Percentiles rank a stretch among this genome's conserved stretches.
Conservation (phyloP, 169 alveolate species). For the Plasmodium yoelii region DNA sequence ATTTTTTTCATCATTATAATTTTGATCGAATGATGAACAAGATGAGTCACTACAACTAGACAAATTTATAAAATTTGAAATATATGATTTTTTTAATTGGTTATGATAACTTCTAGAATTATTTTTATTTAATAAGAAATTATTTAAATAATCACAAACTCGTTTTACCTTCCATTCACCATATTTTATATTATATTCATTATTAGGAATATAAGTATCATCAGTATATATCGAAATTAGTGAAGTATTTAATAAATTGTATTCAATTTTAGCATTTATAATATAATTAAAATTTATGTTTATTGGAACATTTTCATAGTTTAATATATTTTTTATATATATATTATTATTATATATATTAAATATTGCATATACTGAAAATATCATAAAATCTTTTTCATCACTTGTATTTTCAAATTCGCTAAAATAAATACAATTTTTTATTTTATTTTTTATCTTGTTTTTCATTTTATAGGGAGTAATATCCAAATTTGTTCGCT, state of each 20-base stretch:
- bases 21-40: not conserved
- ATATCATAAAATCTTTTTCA: slow-evolving; percentile 12
- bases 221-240: slow-evolving; percentile 74
- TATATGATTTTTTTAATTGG: not conserved
- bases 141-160: not conserved
- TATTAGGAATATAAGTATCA: slow-evolving; percentile 50
- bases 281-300: slow-evolving; percentile 32
- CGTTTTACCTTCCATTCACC: slow-evolving; percentile 73
- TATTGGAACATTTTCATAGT: slow-evolving; percentile 58
- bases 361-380: slow-evolving; percentile 63
- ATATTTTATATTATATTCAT: slow-evolving; percentile 49
- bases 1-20: no score
- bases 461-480: not conserved
- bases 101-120: not conserved
- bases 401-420: slow-evolving; percentile 1
- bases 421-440: slow-evolving; percentile 4
- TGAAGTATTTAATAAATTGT: slow-evolving; percentile 34
- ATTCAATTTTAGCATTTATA: slow-evolving; percentile 54
- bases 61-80: not conserved
- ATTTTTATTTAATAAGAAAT: not conserved
- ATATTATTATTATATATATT: slow-evolving; percentile 48
- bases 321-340: slow-evolving; percentile 60
- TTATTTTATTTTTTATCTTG: slow-evolving; percentile 20
- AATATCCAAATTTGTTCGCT: not conserved
- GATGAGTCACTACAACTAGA: not conserved